phyloP scores from a whole-genome alignment of 164 flowering plant species.

The Warburgia ugandensis region DNA sequence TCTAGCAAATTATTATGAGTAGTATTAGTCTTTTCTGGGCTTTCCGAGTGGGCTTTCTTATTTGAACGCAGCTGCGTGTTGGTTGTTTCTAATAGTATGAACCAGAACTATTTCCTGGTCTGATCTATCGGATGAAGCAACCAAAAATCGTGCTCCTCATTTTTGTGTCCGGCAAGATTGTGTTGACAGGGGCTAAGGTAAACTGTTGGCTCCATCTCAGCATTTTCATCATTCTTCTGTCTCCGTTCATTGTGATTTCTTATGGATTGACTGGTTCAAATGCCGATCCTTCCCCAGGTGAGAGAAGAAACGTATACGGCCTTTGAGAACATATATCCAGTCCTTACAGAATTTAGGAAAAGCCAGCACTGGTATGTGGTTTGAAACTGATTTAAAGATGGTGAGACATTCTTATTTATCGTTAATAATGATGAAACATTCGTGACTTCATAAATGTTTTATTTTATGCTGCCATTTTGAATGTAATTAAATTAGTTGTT shows the following conservation, averaged over 20 bases:
- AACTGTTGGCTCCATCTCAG: neutral
- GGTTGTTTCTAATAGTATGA: conserved; percentile 57
- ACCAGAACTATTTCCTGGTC: conserved; percentile 89
- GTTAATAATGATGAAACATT: too few species aligned
- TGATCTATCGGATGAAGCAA: conserved; percentile 93
- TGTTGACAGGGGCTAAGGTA: conserved; percentile 93
- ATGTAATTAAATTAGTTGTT: too few species aligned
- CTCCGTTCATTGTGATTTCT: neutral
- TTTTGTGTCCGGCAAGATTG: conserved; percentile 90
- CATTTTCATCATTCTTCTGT: neutral
- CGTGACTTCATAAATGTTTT: too few species aligned
- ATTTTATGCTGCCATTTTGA: too few species aligned
- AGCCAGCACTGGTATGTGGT: conserved; percentile 52
- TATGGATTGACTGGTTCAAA: conserved; percentile 6
- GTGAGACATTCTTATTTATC: too few species aligned
- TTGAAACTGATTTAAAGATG: too few species aligned
- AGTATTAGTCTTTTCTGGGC: conserved; percentile 6
- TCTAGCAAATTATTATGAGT: neutral
- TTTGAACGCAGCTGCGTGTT: conserved; percentile 14
- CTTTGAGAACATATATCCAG: conserved; percentile 81
- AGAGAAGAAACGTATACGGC: conserved; percentile 75
- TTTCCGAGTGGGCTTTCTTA: conserved; percentile 13
- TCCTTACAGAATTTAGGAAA: conserved; percentile 73
- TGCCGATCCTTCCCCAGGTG: conserved; percentile 29
- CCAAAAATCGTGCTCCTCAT: conserved; percentile 86